phyloP scores from a whole-genome alignment of 164 flowering plant species.

The Kalanchoe fedtschenkoi region DNA sequence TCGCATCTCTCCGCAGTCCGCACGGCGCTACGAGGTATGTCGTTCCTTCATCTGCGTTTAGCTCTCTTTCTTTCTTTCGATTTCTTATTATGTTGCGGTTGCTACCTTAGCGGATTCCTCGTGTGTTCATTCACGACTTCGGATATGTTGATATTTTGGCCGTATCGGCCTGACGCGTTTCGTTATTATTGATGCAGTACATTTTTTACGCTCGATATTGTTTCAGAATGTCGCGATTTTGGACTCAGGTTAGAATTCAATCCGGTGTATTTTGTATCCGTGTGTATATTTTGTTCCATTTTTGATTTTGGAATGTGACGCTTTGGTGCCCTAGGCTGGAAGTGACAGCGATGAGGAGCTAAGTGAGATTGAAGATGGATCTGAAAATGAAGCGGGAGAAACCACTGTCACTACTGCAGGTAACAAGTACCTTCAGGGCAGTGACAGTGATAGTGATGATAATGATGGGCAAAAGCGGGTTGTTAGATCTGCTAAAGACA shows the following conservation, averaged over 20 bases:
- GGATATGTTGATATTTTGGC: too few relatives aligned
- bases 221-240: conserved; percentile 1
- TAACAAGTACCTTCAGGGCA: conserved; percentile 30
- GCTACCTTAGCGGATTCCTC: too few relatives aligned
- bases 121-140: too few relatives aligned
- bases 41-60: too few relatives aligned
- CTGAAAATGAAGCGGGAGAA: conserved; percentile 18
- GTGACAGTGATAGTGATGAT: conserved; percentile 61
- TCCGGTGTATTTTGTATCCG: not conserved
- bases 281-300: not conserved
- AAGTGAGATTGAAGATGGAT: conserved; percentile 29
- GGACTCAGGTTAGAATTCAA: not conserved
- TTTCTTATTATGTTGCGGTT: too few relatives aligned
- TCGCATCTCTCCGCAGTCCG: too few relatives aligned
- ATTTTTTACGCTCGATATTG: not conserved
- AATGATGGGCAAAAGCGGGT: conserved; percentile 54
- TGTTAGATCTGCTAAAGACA: conserved; percentile 71
- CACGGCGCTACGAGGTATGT: too few relatives aligned
- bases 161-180: not conserved
- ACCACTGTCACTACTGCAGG: conserved; percentile 19
- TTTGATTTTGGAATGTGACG: not conserved
- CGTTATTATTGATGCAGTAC: not conserved
- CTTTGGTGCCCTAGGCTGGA: conserved; percentile 2
- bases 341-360: conserved; percentile 24
- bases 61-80: too few relatives aligned